These are phyloP conservation scores for Neurospora sp. DNA, from an alignment of 495 filamentous ascomycete genomes.

Conservation along the genomic window DNA sequence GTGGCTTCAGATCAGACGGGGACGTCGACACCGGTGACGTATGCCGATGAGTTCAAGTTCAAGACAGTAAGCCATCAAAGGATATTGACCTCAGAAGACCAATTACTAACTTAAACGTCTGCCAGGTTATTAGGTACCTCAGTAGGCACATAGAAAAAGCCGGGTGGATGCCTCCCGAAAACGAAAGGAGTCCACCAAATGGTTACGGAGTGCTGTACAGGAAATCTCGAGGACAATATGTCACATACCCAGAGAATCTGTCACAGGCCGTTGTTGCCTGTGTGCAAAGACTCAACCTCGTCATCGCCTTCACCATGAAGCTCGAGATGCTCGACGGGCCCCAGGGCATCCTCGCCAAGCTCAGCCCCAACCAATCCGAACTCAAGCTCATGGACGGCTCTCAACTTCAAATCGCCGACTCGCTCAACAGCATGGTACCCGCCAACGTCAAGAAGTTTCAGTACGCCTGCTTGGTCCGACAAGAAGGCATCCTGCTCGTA, in stretches of 20 bases:
- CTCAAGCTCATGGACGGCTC: slow-evolving; percentile 59
- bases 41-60: slow-evolving; percentile 5
- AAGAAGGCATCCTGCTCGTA: slow-evolving; percentile 52
- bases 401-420: slow-evolving; percentile 57
- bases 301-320: slow-evolving; percentile 28
- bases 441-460: slow-evolving; percentile 54
- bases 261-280: slow-evolving; percentile 45
- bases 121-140: slow-evolving; percentile 65
- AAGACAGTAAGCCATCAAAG: slow-evolving; percentile 3
- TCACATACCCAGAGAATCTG: slow-evolving; percentile 47
- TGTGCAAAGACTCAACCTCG: slow-evolving; percentile 46
- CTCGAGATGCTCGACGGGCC: slow-evolving; percentile 1
- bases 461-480: slow-evolving; percentile 58
- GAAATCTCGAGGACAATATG: slow-evolving; percentile 49
- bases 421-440: slow-evolving; percentile 42
- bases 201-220: slow-evolving; percentile 53
- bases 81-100: not conserved
- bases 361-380: slow-evolving; percentile 47
- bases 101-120: slow-evolving; percentile 45
- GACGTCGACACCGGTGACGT: not conserved
- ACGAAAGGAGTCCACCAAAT: slow-evolving; percentile 39
- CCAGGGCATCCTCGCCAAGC: not conserved
- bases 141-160: slow-evolving; percentile 58
- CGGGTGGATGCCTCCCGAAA: slow-evolving; percentile 45
- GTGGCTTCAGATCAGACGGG: not conserved